A percentile compares a stretch with the other conserved stretches of the same genome.
Evolutionary conservation across 23 red algal genomes (phyloP).

Genomic region (Gracilaria gracilis): DNA sequence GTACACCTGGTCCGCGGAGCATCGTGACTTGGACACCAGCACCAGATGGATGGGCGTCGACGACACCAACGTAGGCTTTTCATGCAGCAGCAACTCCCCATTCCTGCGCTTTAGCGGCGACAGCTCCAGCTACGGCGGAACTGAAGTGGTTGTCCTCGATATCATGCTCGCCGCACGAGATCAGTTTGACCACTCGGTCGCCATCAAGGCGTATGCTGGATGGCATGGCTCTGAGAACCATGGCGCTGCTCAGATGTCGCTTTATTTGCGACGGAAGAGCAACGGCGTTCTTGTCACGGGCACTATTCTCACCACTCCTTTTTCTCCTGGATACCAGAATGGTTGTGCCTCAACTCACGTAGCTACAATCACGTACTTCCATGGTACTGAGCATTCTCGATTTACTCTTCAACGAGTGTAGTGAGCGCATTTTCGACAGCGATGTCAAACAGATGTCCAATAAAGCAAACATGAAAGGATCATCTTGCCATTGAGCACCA

Average conservation of each 20-base stretch:
- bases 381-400: neutral
- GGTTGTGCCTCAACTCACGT: constrained; percentile 28
- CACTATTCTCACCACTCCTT: neutral
- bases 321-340: constrained; percentile 9
- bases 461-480: too few species aligned
- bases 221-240: constrained; percentile 13
- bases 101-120: constrained; percentile 28
- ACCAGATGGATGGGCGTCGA: neutral
- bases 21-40: constrained; percentile 34
- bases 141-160: constrained; percentile 19
- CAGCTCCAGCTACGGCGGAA: constrained; percentile 18
- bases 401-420: neutral
- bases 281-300: neutral
- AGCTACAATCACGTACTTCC: neutral
- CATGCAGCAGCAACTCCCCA: neutral
- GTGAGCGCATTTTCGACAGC: too few species aligned
- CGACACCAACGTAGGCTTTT: constrained; percentile 9
- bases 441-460: too few species aligned
- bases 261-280: neutral
- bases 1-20: constrained; percentile 33
- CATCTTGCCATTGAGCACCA: too few species aligned
- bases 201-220: neutral
- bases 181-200: neutral
- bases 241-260: constrained; percentile 5
- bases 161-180: neutral